Base-by-base conservation (phyloP, 345 rosid genomes). In the Salix dunnii region DNA sequence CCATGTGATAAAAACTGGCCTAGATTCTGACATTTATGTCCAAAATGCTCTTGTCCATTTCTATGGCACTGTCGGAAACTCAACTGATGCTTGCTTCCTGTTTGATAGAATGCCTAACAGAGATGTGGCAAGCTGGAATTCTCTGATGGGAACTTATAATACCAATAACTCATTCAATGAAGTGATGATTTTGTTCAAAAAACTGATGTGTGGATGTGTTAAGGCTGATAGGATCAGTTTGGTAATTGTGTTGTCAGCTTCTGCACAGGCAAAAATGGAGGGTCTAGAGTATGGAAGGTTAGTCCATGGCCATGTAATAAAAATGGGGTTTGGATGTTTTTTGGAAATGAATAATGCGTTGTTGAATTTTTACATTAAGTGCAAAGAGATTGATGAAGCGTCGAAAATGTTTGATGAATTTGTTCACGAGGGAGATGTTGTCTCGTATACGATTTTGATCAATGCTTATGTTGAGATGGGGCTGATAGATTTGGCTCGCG, bases 401-500 rank as follows among this genome's bases (percentile, higher is more conserved):
- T 70, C 70, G 60, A 67, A 53, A 40, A 14, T 74, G 62, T 77
- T 74, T 61, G 38, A 74, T 40, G 77, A 74, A 74, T 70, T 77
- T 74, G 81, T n/a, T 66, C 71, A 20, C 7, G 25, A 28, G 33
- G 77, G 70, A 60, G 81, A 77, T 49, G 14, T 67, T 7, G 79
- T 77, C 12, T 74, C 83, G 3, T 63, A 67, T 72, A 80, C 81
- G 25, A 71, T 74, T 74, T 70, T 83, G 71, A 60, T 83, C 51
- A 77, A 77, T 71, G 86, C 81, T 16, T 83, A 66, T 71, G 66
- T 68, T n/a, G 79, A 74, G 38, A 74, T 80, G 74, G 86, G 76
- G 33, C 40, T 51, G 46, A 23, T 60, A 18, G 81, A 77, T 38
- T 66, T 80, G 28, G 81, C 74, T 46, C 67, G 74, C 14, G 1